Base-by-base conservation (phyloP, 176 grass and related monocot species). In the Poa annua region DNA sequence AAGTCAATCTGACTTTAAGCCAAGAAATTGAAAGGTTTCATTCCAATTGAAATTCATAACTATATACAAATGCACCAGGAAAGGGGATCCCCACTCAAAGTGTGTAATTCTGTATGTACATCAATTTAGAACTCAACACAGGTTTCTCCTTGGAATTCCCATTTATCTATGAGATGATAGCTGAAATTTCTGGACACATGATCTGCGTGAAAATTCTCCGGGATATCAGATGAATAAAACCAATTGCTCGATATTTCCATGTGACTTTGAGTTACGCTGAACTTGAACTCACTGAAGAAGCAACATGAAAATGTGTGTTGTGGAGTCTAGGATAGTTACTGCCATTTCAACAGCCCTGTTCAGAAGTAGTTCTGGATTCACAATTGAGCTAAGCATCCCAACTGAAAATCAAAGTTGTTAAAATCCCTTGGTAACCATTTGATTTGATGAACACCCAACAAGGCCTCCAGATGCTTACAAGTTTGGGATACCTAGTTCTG, bases 401-500 rank as follows among this genome's bases (percentile, higher is more conserved):
- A 84, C 11, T 87, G 90, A 77, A 92, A 87, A 73, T 88, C 52
- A 42, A 94, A 72, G 65, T 70, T 33, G 66, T 29, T 84, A 81
- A 86, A 34, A 56, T 91, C 77, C 95, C 95, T 94, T 61, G 88
- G 84, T 88, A 86, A 88, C 92, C 95, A 97, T 85, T 91, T 92
- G 66, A 97, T 89, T 74, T 34, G 51, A 77, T 51, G 83, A 78
- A n/a, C 70, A 78, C 69, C 57, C 42, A 61, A 70, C 65, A 87
- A 79, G 47, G 19, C 32, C 53, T 87, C 86, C 22, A 80, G 44
- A 81, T 86, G 71, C 29, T 13, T 50, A 39, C 51, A 71, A 33
- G 67, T 67, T 83, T 85, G 81, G 24, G 67, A 26, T 69, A 69
- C 59, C 61, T 51, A 73, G 51, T 87, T 64, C 25, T 26, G 21